These are phyloP conservation scores for Schwanniomyces pseudopolymorphus DNA, from an alignment of 805 yeast genomes.

Conservation along the genomic window DNA sequence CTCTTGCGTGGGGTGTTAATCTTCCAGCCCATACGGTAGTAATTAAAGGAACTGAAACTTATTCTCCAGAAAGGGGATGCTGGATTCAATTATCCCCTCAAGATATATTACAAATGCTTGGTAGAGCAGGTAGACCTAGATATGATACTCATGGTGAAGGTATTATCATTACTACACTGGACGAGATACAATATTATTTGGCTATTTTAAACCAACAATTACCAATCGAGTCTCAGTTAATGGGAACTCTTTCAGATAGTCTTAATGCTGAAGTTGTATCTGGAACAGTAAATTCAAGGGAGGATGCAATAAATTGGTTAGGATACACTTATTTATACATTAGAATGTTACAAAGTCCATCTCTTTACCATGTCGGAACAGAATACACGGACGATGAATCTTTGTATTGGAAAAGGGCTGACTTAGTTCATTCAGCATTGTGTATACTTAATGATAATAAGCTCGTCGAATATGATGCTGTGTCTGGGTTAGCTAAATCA, in stretches of 20 bases:
- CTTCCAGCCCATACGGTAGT: constrained; percentile 94
- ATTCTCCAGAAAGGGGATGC: constrained; percentile 83
- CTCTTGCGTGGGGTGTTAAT: constrained; percentile 97
- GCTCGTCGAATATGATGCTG: constrained; percentile 58
- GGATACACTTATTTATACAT: constrained; percentile 75
- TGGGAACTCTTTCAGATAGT: constrained; percentile 66
- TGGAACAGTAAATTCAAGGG: constrained; percentile 59
- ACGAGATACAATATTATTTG: constrained; percentile 82
- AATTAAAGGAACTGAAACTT: constrained; percentile 89
- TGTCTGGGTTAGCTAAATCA: constrained; percentile 36
- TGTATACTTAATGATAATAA: constrained; percentile 52
- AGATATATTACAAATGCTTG: constrained; percentile 95
- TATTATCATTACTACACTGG: constrained; percentile 83
- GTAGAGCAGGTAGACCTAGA: constrained; percentile 96
- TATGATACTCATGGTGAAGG: constrained; percentile 94
- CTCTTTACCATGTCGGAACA: constrained; percentile 70
- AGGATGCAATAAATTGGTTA: constrained; percentile 80
- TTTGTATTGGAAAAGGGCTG: constrained; percentile 55
- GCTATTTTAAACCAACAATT: constrained; percentile 89
- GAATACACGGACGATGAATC: constrained; percentile 54
- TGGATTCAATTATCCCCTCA: constrained; percentile 95
- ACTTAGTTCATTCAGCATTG: constrained; percentile 77
- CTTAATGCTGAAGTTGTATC: constrained; percentile 84
- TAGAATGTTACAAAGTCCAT: constrained; percentile 74
- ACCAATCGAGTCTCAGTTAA: constrained; percentile 88